Base-by-base conservation (phyloP, 2,329 filamentous ascomycete species). In the Aspergillus tanneri region DNA sequence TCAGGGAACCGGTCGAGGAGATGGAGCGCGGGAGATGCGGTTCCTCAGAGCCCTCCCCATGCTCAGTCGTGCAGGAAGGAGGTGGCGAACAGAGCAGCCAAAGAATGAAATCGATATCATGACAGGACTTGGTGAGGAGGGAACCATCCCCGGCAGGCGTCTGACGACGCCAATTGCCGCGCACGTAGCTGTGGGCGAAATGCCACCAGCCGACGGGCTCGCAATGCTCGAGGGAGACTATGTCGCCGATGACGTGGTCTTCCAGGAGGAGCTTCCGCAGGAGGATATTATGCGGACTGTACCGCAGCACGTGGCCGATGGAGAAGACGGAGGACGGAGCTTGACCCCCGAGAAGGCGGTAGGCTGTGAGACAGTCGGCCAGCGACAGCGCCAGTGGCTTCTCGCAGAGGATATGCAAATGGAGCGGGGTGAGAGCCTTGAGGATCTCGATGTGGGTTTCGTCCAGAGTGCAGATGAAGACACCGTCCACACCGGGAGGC, bases 201-300 rank as follows among this genome's bases (percentile, higher is more conserved):
- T 97, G 93, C 89, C 90, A 97, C 85, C 87, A 95, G 1, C 93
- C 93, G 0, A 99, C 86, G 0, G 93, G 93, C 68, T 97, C 93
- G 0, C 89, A 93, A 69, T 97, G 93, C 54, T 95, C 88, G 30
- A 96, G 78, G 30, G 87, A 92, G 43, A 95, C 75, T 23, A 96
- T 77, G 46, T 96, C 87, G 5, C 93, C 93, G 62, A 99, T 86
- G 10, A 85, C 81, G 10, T 79, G 78, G 43, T 95, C 83, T 55
- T 87, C 79, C 1, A 90, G 78, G 4, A 97, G 77, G 12, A 97
- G 73, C 63, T 86, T 84, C 41, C 90, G 83, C 22, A 99, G 77
- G 47, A 92, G 73, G 69, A 90, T 86, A 65, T 97, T 97, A 69
- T 96, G 91, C 8, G 91, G 91, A 60, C 86, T 95, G 69, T 97